A percentile compares a stretch with the other conserved stretches of the same genome.
Evolutionary conservation across 441 rosid genomes (phyloP).

Genomic region (Syzygium malaccense): DNA sequence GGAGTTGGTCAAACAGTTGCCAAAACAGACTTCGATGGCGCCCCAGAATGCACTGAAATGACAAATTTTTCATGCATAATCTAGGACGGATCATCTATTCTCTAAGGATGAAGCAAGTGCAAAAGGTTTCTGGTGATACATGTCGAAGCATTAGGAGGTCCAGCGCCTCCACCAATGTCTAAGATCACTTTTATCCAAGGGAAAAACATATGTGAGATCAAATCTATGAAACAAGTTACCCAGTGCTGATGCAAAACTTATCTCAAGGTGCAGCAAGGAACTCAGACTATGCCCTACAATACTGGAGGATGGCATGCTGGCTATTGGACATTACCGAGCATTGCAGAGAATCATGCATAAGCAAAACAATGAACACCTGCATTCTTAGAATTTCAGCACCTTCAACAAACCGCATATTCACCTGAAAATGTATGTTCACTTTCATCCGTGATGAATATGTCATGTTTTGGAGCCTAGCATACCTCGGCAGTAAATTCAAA

Average conservation of each 20-base stretch:
- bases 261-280: background rate
- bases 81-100: background rate
- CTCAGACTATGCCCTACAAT: background rate
- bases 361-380: background rate
- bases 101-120: background rate
- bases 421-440: conserved; percentile 61
- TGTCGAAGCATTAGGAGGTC: background rate
- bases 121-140: background rate
- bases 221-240: background rate
- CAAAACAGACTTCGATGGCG: background rate
- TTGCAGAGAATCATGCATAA: background rate
- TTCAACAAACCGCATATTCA: conserved; percentile 9
- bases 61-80: background rate
- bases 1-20: background rate
- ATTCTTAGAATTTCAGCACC: background rate
- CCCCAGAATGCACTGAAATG: background rate
- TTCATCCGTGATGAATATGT: conserved; percentile 67
- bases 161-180: background rate
- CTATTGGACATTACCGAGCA: background rate
- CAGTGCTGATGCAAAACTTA: background rate
- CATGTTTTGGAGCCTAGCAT: conserved; percentile 89
- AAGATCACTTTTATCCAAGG: background rate
- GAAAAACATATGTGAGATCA: background rate
- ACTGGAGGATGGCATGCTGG: background rate
- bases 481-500: conserved; percentile 49